A percentile compares a stretch with the other conserved stretches of the same genome.
Conservation (phyloP, 2,329 filamentous ascomycete species). For the Cryphonectria naterciae region DNA sequence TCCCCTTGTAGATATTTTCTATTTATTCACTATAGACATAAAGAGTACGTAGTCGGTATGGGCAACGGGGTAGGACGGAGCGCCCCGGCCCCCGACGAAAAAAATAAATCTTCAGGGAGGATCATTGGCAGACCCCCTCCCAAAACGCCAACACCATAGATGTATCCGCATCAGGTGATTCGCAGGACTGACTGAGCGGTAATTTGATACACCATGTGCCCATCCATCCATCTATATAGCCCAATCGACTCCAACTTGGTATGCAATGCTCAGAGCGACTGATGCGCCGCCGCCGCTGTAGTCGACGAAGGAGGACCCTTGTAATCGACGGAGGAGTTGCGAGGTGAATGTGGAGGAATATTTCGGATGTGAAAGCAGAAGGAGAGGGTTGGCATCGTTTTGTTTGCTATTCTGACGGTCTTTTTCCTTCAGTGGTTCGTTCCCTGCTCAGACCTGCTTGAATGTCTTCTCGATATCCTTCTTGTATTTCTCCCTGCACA, state of each 20-base stretch:
- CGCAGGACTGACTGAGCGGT: not conserved
- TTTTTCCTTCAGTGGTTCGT: not conserved
- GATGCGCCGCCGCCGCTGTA: not conserved
- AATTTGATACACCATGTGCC: not conserved
- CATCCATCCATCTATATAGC: not conserved
- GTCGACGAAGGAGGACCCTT: not conserved
- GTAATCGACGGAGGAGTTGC: not conserved
- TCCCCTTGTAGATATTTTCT: not conserved
- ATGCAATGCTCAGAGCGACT: not conserved
- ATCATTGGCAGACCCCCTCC: not conserved
- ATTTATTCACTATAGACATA: not conserved
- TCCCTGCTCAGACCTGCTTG: slow-evolving; percentile 28
- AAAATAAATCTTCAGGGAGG: not conserved
- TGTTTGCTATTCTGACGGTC: not conserved
- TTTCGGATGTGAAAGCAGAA: no score
- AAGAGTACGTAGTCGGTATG: not conserved
- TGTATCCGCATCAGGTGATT: not conserved
- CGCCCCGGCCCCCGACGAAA: not conserved
- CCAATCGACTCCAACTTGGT: not conserved
- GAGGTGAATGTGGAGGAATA: not conserved
- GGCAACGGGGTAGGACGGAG: not conserved
- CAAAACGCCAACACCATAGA: not conserved
- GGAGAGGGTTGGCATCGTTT: not conserved
- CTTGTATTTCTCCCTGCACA: slow-evolving; percentile 54
- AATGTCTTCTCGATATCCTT: slow-evolving; percentile 54